Evolutionary conservation across 2,329 filamentous ascomycete genomes (phyloP).

Genomic region (Fusarium tuaranense): DNA sequence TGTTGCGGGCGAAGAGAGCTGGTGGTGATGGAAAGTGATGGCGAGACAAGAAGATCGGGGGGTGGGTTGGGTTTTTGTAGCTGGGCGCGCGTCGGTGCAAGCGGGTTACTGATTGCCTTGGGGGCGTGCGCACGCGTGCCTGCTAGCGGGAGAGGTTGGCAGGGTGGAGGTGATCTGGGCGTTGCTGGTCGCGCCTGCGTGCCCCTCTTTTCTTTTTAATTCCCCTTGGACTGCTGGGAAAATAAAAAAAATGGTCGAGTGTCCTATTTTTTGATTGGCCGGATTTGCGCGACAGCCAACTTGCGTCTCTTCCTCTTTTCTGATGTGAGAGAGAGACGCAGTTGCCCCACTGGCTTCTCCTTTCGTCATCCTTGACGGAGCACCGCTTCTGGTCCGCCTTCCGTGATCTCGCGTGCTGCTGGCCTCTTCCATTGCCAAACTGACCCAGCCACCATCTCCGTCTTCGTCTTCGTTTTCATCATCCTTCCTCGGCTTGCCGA

Average conservation of each 20-base stretch:
- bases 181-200: conserved; percentile 29
- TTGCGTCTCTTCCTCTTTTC: conserved; percentile 15
- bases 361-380: conserved; percentile 27
- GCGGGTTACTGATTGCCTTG: conserved; percentile 68
- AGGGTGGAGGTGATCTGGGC: conserved; percentile 35
- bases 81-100: conserved; percentile 63
- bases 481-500: conserved; percentile 6
- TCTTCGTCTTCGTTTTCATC: conserved; percentile 8
- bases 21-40: conserved; percentile 57
- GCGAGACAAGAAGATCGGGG: conserved; percentile 62
- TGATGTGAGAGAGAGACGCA: conserved; percentile 13
- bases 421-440: not conserved
- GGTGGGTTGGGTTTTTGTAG: conserved; percentile 70
- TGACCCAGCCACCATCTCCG: not conserved
- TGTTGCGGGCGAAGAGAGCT: conserved; percentile 48
- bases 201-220: conserved; percentile 28
- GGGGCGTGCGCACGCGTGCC: conserved; percentile 41
- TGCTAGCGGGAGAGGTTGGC: conserved; percentile 17
- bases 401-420: not conserved
- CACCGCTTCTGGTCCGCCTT: not conserved
- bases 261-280: conserved; percentile 38
- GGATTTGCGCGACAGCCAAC: not conserved
- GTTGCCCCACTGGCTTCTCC: conserved; percentile 9
- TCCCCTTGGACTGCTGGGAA: conserved; percentile 17
- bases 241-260: conserved; percentile 34